Base-by-base conservation (phyloP, 2,329 filamentous ascomycete species). In the Fusarium staphyleae region DNA sequence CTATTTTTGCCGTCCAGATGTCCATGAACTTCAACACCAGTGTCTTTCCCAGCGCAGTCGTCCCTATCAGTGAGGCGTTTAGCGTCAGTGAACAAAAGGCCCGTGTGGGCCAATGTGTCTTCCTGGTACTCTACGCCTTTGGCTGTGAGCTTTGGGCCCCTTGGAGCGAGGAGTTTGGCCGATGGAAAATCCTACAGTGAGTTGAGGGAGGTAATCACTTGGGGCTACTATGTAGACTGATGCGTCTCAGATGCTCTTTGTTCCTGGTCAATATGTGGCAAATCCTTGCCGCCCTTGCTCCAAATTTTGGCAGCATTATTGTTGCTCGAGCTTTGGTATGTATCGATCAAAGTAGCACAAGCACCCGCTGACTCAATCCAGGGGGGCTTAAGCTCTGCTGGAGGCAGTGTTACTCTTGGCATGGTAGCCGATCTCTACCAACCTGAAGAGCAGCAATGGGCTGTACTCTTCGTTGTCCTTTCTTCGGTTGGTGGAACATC, bases 121-220 rank as follows among this genome's bases (percentile, higher is more conserved):
- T 92, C 75, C 75, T 93, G 41, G 80, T 93, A 47, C 73, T 86
- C 3, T 93, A 93, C 70, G 90, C 89, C 32, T 92, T 93, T 70
- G 90, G 90, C 29, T 93, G 90, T 71, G 90, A 93, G 71, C 79
- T 93, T 0, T 93, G 90, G 90, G 90, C 90, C 2, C 90, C 90
- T 0, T 93, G 89, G 88, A 88, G 84, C 47, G 90, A 93, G 70
- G 90, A 93, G 66, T 78, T 92, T 34, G 90, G 90, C 18, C 83
- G 90, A 49, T 88, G 85, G 76, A 86, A 86, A 4, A 81, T 93
- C 49, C 78, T 93, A 10, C 89, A 92, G 76, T 73, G 29, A 15
- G 28, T 29, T 9, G 28, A 29, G 4, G 3, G 37, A 24, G 9
- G 13, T 11, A n/a, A 12, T 8, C 18, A 11, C 13, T 11, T 13